Evolutionary conservation across 2,329 filamentous ascomycete species (phyloP).

Genomic region (Chaetomiaceae sp.): DNA sequence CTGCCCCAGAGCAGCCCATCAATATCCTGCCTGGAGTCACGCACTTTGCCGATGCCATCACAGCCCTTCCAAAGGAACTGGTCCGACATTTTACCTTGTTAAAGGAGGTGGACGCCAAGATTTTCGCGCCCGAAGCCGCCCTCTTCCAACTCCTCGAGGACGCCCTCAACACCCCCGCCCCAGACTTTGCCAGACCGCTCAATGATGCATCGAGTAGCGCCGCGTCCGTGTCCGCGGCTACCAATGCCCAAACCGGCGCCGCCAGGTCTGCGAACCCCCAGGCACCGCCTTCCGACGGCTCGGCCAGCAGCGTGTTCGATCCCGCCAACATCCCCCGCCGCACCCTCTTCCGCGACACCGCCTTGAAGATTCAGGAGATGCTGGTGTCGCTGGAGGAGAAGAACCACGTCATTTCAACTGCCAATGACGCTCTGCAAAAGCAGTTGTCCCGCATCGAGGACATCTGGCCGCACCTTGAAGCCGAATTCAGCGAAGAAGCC

Average conservation of each 20-base stretch:
- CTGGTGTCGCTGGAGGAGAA: conserved; percentile 93
- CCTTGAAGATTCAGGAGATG: conserved; percentile 75
- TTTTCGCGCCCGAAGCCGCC: conserved; percentile 80
- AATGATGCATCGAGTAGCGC: conserved; percentile 43
- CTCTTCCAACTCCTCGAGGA: conserved; percentile 70
- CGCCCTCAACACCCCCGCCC: conserved; percentile 50
- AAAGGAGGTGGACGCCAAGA: conserved; percentile 97
- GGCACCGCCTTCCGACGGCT: conserved; percentile 39
- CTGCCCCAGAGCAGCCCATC: conserved; percentile 54
- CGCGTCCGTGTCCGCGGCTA: conserved; percentile 42
- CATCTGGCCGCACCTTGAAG: conserved; percentile 79
- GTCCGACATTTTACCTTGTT: conserved; percentile 92
- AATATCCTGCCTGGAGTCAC: conserved; percentile 64
- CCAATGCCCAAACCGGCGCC: conserved; percentile 49
- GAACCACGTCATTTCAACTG: conserved; percentile 91
- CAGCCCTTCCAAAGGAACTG: conserved; percentile 88
- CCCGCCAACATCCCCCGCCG: conserved; percentile 61
- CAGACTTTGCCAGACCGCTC: conserved; percentile 40
- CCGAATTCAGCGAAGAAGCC: conserved; percentile 90
- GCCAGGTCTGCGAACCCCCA: conserved; percentile 37
- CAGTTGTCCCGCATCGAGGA: conserved; percentile 81
- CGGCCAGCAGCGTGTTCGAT: conserved; percentile 46
- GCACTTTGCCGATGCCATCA: conserved; percentile 85
- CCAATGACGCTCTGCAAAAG: conserved; percentile 81
- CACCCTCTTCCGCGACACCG: conserved; percentile 72